These are phyloP conservation scores for Backusella australiensis DNA, from an alignment of 192 early-diverging fungal species.

Conservation along the genomic window DNA sequence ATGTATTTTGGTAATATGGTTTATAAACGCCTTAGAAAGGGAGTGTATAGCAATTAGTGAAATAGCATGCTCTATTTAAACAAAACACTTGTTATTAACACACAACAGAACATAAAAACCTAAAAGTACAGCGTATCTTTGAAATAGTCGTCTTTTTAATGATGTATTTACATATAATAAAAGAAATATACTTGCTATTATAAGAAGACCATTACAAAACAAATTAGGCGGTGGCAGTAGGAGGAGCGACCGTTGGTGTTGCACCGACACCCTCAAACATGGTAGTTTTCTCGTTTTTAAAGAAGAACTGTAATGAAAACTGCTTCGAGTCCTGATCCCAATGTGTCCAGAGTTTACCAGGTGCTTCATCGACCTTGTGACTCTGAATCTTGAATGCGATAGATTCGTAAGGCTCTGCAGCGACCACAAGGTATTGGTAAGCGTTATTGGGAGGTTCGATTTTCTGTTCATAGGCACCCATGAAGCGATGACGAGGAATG, in stretches of 20 bases:
- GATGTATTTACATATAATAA: background rate
- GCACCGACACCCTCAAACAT: constrained; percentile 31
- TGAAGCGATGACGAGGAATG: constrained; percentile 90
- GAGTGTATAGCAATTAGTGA: too few relatives aligned
- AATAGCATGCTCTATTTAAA: too few relatives aligned
- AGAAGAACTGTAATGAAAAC: constrained; percentile 93
- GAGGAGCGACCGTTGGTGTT: background rate
- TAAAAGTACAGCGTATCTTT: too few relatives aligned
- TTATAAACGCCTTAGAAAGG: too few relatives aligned
- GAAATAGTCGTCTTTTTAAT: background rate
- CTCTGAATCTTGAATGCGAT: constrained; percentile 94
- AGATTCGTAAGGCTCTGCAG: constrained; percentile 95
- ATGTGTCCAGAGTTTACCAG: constrained; percentile 88
- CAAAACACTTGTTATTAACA: too few relatives aligned
- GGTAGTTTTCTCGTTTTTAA: constrained; percentile 57
- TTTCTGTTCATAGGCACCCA: constrained; percentile 95
- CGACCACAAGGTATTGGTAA: constrained; percentile 93
- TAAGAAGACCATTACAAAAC: background rate
- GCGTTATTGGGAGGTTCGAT: constrained; percentile 83
- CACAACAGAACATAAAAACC: too few relatives aligned
- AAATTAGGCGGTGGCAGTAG: constrained; percentile 1
- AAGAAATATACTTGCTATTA: background rate
- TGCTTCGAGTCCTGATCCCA: constrained; percentile 91
- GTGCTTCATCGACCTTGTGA: constrained; percentile 84
- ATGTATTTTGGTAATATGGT: too few relatives aligned